Percentiles rank a stretch among this genome's conserved stretches.
phyloP scores from a whole-genome alignment of 257 asterid species.

The Mentha longifolia region DNA sequence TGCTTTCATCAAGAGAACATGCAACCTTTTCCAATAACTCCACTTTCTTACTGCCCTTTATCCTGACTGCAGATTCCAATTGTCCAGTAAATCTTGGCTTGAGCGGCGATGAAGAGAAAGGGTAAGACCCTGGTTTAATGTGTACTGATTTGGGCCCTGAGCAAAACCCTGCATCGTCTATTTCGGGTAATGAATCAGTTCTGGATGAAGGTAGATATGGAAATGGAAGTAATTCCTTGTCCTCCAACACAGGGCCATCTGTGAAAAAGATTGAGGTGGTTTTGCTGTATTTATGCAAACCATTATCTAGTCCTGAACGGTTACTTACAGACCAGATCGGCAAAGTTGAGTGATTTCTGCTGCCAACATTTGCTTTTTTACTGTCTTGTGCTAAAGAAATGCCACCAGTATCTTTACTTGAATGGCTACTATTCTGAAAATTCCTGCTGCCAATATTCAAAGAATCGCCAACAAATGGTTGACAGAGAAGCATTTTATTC shows the following conservation, averaged over 20 bases:
- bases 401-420: constrained; percentile 37
- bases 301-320: constrained; percentile 38
- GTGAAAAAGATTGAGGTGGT: constrained; percentile 44
- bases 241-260: constrained; percentile 73
- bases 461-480: constrained; percentile 52
- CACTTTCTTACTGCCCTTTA: constrained; percentile 39
- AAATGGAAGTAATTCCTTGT: constrained; percentile 42
- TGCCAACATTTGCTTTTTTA: constrained; percentile 63
- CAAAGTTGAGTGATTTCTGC: constrained; percentile 36
- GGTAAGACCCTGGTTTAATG: constrained; percentile 34
- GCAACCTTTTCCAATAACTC: constrained; percentile 38
- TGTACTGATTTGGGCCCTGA: constrained; percentile 38
- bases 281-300: constrained; percentile 36
- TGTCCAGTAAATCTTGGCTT: constrained; percentile 51
- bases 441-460: constrained; percentile 53
- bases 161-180: constrained; percentile 31
- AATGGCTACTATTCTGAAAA: constrained; percentile 32
- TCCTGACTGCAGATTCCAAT: constrained; percentile 33
- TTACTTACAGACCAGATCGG: constrained; percentile 42
- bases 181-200: constrained; percentile 34
- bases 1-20: constrained; percentile 46
- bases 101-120: constrained; percentile 68
- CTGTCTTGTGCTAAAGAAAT: constrained; percentile 46
- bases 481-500: constrained; percentile 51
- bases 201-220: constrained; percentile 42